Evolutionary conservation across 495 filamentous ascomycete genomes (phyloP), one percentile per base, ranked within the genome.

Genomic region (Platismatia glauca): DNA sequence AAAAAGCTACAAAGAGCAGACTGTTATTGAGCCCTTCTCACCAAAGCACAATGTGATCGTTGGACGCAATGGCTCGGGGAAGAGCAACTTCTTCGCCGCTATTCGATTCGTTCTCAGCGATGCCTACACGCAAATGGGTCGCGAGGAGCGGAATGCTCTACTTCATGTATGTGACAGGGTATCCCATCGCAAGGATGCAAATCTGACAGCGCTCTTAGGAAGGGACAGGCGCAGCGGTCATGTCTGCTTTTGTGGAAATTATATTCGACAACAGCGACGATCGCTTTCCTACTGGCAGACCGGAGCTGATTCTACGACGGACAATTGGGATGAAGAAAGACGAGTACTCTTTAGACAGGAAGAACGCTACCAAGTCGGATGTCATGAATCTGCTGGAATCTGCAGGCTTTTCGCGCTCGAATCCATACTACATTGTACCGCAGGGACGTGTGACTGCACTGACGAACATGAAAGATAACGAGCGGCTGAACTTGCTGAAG

Each of bases 71-170:
- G 94, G 94, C 65, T 96, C 94, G 4, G 94, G 94, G 69, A 99
- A 99, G 80, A 96, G 91, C 73, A 99, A 99, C 78, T 99, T 99
- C 84, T 99, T 99, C 75, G 94, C 93, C 48, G 94, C 94, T 37
- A 97, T 99, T 77, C 92, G 92, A 27, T 99, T 99, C 73, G 94
- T 97, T 31, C 87, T 99, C 64, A 94, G 92, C 73, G 91, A 98
- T 86, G 91, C 90, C 59, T 99, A 99, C 75, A 93, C 89, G 27
- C 89, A 96, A 71, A 89, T 99, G 84, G 89, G 87, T 55, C 86
- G 94, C 64, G 95, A 99, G 72, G 93, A 97, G 81, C 91, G 94
- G 35, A 89, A 95, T 73, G 91, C 89, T 33, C 84, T 99, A 13
- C 81, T 99, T 6, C 94, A 98, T 72, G 84, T 86, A 78, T 37